Evolutionary conservation across 2,329 filamentous ascomycete genomes (phyloP), one percentile per base, ranked within the genome.

Genomic region (Chalaropsis ovoidea): DNA sequence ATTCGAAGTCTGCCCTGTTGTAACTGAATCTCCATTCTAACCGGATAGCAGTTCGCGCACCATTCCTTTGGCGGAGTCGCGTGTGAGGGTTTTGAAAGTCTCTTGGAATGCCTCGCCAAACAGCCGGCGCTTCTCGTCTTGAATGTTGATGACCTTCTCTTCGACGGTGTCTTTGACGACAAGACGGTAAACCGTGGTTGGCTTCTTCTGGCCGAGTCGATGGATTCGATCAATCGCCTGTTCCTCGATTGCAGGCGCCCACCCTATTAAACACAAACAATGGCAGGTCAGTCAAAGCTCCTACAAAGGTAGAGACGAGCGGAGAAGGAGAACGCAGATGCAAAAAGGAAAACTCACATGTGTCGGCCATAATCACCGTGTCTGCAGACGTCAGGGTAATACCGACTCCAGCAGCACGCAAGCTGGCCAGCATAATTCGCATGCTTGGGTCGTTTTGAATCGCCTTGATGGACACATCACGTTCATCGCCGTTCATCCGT

Each of bases 231-330:
- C 91, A 2, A 95, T 82, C 2, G 92, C 92, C 73, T 96, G 91
- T 70, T 95, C 90, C 74, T 96, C 91, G 65, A 96, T 94, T 0
- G 90, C 90, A 0, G 91, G 91, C 1, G 91, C 90, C 88, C 91
- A 96, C 91, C 90, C 79, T 76, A 67, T 4, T 17, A 41, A 24
- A 17, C 27, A 17, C 31, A 27, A 11, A 31, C 19, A 13, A 19
- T 24, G 1, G 3, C 24, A 27, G 22, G 22, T 52, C 24, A 52
- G 47, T 52, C 10, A 22, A 27, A 24, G 22, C 15, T 27, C 11
- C 8, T 24, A 7, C 2, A 2, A 15, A 2, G 22, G 7, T 42
- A 31, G 15, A 10, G 42, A 19, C 15, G 24, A 1, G 10, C 2
- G 8, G 24, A 24, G 11, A 15, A 27, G 47, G 22, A 24, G 19